Evolutionary conservation across 176 grass and related monocot species (phyloP), one percentile per base, ranked within the genome.

Genomic region (Ampelocalamus luodianensis): DNA sequence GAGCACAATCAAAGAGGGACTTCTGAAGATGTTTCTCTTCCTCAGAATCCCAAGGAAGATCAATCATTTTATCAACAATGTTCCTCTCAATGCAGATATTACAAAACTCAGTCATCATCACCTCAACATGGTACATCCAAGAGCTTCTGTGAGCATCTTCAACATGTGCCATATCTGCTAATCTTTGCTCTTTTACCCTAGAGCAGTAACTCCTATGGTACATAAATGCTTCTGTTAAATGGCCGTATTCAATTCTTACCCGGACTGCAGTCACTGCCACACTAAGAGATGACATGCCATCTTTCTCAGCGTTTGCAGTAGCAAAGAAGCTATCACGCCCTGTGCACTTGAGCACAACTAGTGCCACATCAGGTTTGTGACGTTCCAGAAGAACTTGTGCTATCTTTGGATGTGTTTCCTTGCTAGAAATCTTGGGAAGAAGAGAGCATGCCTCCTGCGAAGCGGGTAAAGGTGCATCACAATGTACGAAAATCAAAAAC

Each of bases 211-310:
- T 63, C 79, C 91, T 92, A 74, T 89, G 93, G 74, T 81, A 93
- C 83, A 95, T 93, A 87, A 98, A 98, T 66, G 96, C 87, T 91
- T 98, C 96, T 78, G 93, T 93, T 69, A 98, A 77, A 68, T 93
- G 93, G 14, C 91, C 85, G n/a, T 87, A 95, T 15, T 98, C 93
- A 71, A 98, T 90, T 95, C 89, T 92, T 80, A 95, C 85, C 53
- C 91, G 83, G n/a, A 95, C 38, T 36, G 86, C 85, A 81, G 81
- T 98, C 38, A 98, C 83, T 66, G 96, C 91, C 84, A 94, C 91
- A 17, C 86, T 79, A 70, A 98, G 91, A 68, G 86, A 91, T 64
- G 59, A 10, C 72, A 75, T 78, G 43, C 1, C 77, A 93, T 86
- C 81, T 79, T 91, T 80, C 68, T 84, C 85, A 65, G 81, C 24